A percentile compares a stretch with the other conserved stretches of the same genome.
Conservation (phyloP, 257 asterid genomes). For the Nicotiana noctiflora region DNA sequence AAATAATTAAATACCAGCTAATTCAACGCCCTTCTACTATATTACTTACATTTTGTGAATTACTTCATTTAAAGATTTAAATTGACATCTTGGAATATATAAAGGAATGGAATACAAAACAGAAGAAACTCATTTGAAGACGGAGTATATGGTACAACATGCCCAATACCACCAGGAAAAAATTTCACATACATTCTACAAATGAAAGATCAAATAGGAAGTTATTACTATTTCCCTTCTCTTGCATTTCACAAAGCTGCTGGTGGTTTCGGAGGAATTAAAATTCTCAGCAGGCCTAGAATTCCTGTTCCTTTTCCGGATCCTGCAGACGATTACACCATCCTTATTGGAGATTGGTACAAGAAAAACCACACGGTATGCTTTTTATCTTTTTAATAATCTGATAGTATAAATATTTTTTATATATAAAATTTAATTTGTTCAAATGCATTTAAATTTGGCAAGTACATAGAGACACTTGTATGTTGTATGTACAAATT, state of each 20-base stretch:
- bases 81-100: background rate
- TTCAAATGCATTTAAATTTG: background rate
- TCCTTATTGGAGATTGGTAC: slow-evolving; percentile 90
- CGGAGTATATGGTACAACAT: slow-evolving; percentile 91
- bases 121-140: slow-evolving; percentile 85
- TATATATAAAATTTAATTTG: too few relatives aligned
- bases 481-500: background rate
- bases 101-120: slow-evolving; percentile 84
- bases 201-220: slow-evolving; percentile 95
- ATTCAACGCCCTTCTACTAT: background rate
- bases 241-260: slow-evolving; percentile 90
- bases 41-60: background rate
- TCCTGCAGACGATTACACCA: slow-evolving; percentile 60
- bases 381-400: too few relatives aligned
- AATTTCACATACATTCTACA: slow-evolving; percentile 86
- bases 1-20: background rate
- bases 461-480: background rate
- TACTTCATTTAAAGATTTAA: background rate
- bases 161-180: slow-evolving; percentile 87
- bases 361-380: slow-evolving; percentile 72
- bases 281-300: slow-evolving; percentile 70
- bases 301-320: slow-evolving; percentile 81
- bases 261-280: slow-evolving; percentile 85
- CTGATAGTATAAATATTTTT: background rate
- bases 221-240: slow-evolving; percentile 85